Base-by-base conservation (phyloP, 768 basidiomycete genomes). In the Dioszegia aurantiaca region DNA sequence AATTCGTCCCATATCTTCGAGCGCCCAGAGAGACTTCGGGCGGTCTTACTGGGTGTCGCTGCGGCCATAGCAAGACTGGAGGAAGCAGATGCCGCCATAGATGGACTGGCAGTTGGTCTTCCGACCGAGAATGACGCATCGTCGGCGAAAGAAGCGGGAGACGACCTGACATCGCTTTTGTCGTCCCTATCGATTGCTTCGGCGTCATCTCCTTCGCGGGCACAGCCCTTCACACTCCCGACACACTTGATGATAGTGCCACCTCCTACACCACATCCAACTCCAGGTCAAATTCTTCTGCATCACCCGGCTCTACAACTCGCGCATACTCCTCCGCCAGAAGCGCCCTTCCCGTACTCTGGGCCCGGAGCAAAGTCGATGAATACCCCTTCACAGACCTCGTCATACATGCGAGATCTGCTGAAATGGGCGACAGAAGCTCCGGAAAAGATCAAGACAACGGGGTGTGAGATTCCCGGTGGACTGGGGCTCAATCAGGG, bases 1-100 rank as follows among this genome's bases (percentile, higher is more conserved):
- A 86, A 90, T 66, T 80, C 80, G 0, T 89, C 88, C 1, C 79
- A 80, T 43, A 86, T 95, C 53, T 84, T 93, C n/a, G 94, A 98
- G 73, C 82, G 90, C 10, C 93, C 93, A 0, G 89, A 95, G 72
- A 84, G 94, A 23, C 79, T 98, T 26, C 83, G 86, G 47, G 92
- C 92, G 0, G 84, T 97, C 48, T 84, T 86, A 63, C 69, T 88
- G 4, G 94, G 93, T 1, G 80, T 95, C 8, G 82, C 90, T 2
- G 87, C 87, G 6, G 89, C 87, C 0, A 80, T 89, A 19, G 83
- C 90, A 6, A 83, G 87, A 47, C 77, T 91, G 3, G 87, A 89
- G 64, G 80, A 79, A 47, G 55, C 74, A 10, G 59, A 61, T 42
- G 27, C 48, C 12, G 53, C n/a, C 48, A 14, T 30, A 12, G 51